Evolutionary conservation across 2,329 filamentous ascomycete genomes (phyloP), one percentile per base, ranked within the genome.

Genomic region (Fusarium sp.): DNA sequence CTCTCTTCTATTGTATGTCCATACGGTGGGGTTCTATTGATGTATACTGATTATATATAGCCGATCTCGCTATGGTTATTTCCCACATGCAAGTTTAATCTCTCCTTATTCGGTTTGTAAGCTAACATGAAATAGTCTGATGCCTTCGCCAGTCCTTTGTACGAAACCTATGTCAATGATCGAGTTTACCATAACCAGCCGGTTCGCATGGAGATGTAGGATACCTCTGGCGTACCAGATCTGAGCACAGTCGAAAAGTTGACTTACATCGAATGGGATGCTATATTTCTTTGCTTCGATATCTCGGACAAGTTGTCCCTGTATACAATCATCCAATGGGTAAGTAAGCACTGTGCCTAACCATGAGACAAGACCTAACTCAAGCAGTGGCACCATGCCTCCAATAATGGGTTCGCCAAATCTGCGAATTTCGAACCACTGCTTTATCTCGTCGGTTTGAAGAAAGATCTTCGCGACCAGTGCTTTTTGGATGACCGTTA

Each of bases 271-370:
- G 45, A 70, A 8, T 82, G 79, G 80, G 79, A 82, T 6, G 79
- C 75, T 3, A 69, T 82, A 0, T 81, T 82, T 58, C 71, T 82
- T 32, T 82, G 80, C 61, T 82, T 82, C 58, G 80, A 82, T n/a
- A 73, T 82, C 10, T 74, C 75, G 18, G 74, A 80, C 34, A 78
- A 77, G 54, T 57, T 76, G 25, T 78, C 79, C 11, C 71, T 82
- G 72, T 74, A 76, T 24, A 76, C 68, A 2, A 78, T 82, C 30
- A 57, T 80, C 2, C 75, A 78, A 53, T 82, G 80, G 80, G 80
- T 81, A 65, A 55, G 75, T 62, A 8, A 24, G 0, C 20, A 22
- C n/a, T 4, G 18, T n/a, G 2, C 1, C 13, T 3, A 1, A 2
- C 11, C 2, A n/a, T 8, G 11, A 7, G 0, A 22, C 4, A 6